A percentile compares a stretch with the other conserved stretches of the same genome.
phyloP scores from a whole-genome alignment of 176 grass and related monocot genomes.

The Lolium multiflorum region DNA sequence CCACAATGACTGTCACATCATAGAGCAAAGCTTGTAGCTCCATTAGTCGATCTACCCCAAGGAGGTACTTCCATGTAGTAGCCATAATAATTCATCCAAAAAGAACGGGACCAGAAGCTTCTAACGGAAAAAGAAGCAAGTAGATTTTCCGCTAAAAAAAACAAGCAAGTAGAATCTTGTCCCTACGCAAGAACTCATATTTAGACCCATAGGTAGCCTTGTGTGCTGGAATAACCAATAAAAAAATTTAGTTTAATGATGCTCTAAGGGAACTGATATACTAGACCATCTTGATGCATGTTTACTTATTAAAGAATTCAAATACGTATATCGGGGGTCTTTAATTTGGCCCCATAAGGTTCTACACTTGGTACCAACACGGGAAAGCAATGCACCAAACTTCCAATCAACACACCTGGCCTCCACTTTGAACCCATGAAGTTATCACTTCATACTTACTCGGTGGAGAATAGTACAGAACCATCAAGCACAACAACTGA shows the following conservation, averaged over 20 bases:
- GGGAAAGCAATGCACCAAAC: neutral
- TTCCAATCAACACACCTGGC: neutral
- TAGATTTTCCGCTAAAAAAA: neutral
- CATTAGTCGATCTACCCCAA: neutral
- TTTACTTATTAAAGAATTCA: neutral
- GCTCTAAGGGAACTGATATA: neutral
- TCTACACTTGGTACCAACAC: neutral
- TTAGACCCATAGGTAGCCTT: neutral
- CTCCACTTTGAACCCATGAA: neutral
- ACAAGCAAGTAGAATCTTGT: neutral
- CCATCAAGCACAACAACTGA: neutral
- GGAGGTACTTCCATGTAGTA: neutral
- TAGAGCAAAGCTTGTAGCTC: neutral
- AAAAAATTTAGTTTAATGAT: neutral
- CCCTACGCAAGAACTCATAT: neutral
- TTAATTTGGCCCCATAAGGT: neutral
- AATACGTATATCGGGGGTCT: neutral
- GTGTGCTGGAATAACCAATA: neutral
- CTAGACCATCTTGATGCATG: neutral
- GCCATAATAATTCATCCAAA: neutral
- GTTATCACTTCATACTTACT: neutral
- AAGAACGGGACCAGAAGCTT: neutral
- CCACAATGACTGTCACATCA: neutral
- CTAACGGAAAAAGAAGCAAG: neutral
- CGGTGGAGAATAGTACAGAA: neutral